Evolutionary conservation across 78 protist species (phyloP).

Genomic region (Dictyostelium intermedium): DNA sequence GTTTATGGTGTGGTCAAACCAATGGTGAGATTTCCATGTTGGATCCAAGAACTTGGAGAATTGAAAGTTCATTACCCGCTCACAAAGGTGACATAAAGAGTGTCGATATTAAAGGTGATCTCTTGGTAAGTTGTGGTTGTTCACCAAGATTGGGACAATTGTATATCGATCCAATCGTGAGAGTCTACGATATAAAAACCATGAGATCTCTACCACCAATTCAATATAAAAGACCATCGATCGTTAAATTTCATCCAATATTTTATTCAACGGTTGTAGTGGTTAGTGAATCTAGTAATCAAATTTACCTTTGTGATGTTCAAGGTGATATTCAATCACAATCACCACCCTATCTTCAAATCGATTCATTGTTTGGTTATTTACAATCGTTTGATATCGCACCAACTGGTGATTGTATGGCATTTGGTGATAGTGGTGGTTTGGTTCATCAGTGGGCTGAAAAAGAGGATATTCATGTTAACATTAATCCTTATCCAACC

Average conservation of each 20-base stretch:
- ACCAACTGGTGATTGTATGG: constrained; percentile 65
- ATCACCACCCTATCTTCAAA: background rate
- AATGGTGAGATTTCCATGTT: constrained; percentile 70
- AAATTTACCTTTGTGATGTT: constrained; percentile 44
- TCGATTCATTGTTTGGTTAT: constrained; percentile 52
- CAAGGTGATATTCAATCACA: constrained; percentile 26
- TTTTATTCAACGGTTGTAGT: constrained; percentile 42
- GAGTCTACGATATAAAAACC: constrained; percentile 42
- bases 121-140: constrained; percentile 50
- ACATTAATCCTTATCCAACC: constrained; percentile 10
- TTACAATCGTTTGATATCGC: constrained; percentile 67
- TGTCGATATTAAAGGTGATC: constrained; percentile 56
- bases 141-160: constrained; percentile 62
- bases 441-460: constrained; percentile 73
- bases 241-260: constrained; percentile 74
- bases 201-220: constrained; percentile 61
- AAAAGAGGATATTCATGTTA: constrained; percentile 52
- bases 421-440: constrained; percentile 79
- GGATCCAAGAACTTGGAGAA: constrained; percentile 48
- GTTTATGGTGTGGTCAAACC: constrained; percentile 64
- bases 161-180: constrained; percentile 31
- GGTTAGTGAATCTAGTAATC: constrained; percentile 29
- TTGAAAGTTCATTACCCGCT: constrained; percentile 28
- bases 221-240: constrained; percentile 56
- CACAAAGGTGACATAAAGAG: constrained; percentile 53